phyloP scores from a whole-genome alignment of 2,329 filamentous ascomycete species.

The Periconia macrospinosa region DNA sequence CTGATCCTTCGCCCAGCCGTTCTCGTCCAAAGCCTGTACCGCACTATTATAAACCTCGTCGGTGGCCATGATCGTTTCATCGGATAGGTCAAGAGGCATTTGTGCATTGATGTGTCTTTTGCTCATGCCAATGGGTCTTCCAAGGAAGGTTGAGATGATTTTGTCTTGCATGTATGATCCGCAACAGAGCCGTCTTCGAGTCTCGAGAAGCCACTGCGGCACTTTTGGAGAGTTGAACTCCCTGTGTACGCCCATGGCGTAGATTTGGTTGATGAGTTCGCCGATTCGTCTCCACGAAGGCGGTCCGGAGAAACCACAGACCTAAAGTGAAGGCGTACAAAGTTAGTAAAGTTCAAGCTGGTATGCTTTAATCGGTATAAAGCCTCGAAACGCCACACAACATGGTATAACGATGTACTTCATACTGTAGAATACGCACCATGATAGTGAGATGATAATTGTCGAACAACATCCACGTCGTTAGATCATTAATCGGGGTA shows the following conservation, averaged over 20 bases:
- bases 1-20: conserved; percentile 37
- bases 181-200: conserved; percentile 31
- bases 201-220: conserved; percentile 32
- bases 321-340: too few relatives aligned
- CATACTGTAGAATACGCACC: conserved; percentile 2
- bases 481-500: conserved; percentile 44
- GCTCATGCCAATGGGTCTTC: conserved; percentile 33
- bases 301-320: conserved; percentile 38
- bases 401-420: not conserved
- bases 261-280: conserved; percentile 33
- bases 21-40: conserved; percentile 21
- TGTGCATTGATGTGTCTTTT: conserved; percentile 33
- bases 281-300: conserved; percentile 37
- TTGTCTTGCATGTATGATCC: conserved; percentile 36
- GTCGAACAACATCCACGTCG: conserved; percentile 37
- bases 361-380: too few relatives aligned
- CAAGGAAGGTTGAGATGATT: conserved; percentile 37
- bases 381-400: too few relatives aligned
- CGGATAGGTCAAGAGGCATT: conserved; percentile 33
- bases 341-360: too few relatives aligned
- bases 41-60: conserved; percentile 17
- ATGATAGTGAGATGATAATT: conserved; percentile 41
- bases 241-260: conserved; percentile 35
- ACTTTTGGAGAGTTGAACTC: conserved; percentile 27
- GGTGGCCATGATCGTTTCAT: conserved; percentile 27